A percentile compares a stretch with the other conserved stretches of the same genome.
phyloP scores from a whole-genome alignment of 495 filamentous ascomycete species.

The Neurospora sublineolata region DNA sequence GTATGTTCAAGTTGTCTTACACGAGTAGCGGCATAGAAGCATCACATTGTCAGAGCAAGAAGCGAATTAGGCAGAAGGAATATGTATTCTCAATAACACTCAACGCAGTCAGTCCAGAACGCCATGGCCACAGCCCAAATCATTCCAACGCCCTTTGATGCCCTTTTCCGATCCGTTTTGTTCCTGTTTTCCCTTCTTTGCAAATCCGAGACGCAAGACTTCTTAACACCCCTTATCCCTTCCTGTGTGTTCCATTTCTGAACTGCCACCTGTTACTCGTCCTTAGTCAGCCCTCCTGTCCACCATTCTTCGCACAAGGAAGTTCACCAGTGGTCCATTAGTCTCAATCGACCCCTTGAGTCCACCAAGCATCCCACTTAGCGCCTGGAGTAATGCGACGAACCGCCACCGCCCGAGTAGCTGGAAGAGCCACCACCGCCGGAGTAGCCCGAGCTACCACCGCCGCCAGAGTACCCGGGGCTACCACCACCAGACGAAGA shows the following conservation, averaged over 20 bases:
- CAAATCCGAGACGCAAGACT: background rate
- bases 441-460: background rate
- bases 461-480: background rate
- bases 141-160: background rate
- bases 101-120: background rate
- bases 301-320: background rate
- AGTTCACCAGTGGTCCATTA: background rate
- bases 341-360: background rate
- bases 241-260: background rate
- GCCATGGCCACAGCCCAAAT: background rate
- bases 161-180: background rate
- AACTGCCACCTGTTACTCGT: background rate
- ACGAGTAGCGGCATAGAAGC: background rate
- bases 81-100: background rate
- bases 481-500: background rate
- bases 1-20: background rate
- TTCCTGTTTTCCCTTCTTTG: background rate
- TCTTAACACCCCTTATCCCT: background rate
- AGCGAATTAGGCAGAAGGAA: background rate
- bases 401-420: background rate
- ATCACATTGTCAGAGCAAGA: background rate
- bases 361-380: background rate
- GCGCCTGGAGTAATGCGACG: background rate
- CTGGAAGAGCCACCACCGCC: background rate
- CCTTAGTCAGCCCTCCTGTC: background rate